Evolutionary conservation across 495 filamentous ascomycete species (phyloP).

Genomic region (Neohortaea acidophila): DNA sequence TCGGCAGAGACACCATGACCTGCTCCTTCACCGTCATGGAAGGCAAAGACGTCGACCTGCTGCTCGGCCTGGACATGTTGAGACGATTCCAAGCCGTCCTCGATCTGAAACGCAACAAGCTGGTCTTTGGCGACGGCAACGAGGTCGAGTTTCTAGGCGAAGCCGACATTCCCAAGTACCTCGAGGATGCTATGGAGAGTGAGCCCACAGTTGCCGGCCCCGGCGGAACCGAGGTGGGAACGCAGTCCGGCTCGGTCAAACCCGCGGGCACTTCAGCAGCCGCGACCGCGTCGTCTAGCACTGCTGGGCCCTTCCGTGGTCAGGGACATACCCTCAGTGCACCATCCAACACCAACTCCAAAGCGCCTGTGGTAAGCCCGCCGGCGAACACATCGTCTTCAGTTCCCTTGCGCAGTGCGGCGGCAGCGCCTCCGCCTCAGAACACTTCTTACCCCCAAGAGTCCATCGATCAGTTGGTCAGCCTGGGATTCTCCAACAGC

Average conservation of each 20-base stretch:
- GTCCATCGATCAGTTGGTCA: slow-evolving; percentile 55
- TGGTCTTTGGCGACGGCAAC: slow-evolving; percentile 65
- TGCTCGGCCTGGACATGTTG: slow-evolving; percentile 91
- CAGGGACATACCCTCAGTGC: slow-evolving; percentile 11
- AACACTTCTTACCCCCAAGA: slow-evolving; percentile 24
- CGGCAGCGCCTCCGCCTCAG: neutral
- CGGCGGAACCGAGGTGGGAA: slow-evolving; percentile 71
- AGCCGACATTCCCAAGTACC: slow-evolving; percentile 74
- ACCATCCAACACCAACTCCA: neutral
- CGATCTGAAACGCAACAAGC: slow-evolving; percentile 61
- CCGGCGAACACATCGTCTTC: neutral
- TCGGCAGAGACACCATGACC: slow-evolving; percentile 71
- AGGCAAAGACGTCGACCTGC: slow-evolving; percentile 89
- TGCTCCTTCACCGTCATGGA: slow-evolving; percentile 99
- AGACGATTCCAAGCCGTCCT: slow-evolving; percentile 87
- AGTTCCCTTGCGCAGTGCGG: neutral
- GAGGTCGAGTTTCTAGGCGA: slow-evolving; percentile 84
- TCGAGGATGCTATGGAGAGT: slow-evolving; percentile 52
- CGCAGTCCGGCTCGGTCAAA: slow-evolving; percentile 64
- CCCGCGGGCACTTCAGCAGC: slow-evolving; percentile 34
- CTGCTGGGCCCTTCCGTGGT: slow-evolving; percentile 7
- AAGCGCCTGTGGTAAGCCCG: slow-evolving; percentile 2
- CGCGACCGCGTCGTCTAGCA: slow-evolving; percentile 15
- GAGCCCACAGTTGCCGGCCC: slow-evolving; percentile 81
- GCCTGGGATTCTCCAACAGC: slow-evolving; percentile 62